phyloP scores from a whole-genome alignment of 1,284 basidiomycete genomes.

The Baeospora myosura region DNA sequence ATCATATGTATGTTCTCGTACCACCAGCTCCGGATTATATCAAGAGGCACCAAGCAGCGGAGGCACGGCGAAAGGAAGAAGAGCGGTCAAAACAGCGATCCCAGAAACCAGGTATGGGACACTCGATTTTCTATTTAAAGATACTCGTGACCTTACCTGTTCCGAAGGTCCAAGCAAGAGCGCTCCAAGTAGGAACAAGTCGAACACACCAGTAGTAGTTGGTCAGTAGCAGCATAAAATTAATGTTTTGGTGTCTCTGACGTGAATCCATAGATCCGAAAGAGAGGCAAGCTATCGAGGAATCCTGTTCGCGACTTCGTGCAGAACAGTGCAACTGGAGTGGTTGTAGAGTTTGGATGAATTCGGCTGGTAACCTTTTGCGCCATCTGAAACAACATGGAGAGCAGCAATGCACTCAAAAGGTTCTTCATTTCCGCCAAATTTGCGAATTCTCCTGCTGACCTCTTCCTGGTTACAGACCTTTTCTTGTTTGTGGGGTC shows the following conservation, averaged over 20 bases:
- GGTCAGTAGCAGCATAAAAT: not conserved
- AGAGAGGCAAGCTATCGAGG: conserved; percentile 33
- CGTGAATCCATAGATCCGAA: conserved; percentile 26
- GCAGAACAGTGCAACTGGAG: conserved; percentile 51
- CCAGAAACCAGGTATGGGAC: no score
- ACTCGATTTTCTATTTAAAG: no score
- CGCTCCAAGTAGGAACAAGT: no score
- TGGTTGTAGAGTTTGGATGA: conserved; percentile 47
- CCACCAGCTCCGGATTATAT: conserved; percentile 22
- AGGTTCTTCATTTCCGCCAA: no score
- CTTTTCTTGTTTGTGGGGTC: not conserved
- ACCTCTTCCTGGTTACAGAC: not conserved
- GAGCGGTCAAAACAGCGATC: no score
- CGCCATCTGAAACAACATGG: conserved; percentile 47
- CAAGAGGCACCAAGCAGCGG: no score
- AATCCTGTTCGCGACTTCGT: conserved; percentile 40
- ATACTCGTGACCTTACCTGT: no score
- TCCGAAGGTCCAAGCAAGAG: no score
- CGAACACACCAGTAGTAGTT: not conserved
- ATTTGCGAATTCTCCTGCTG: not conserved
- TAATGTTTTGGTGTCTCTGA: conserved; percentile 13
- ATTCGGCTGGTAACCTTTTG: conserved; percentile 41
- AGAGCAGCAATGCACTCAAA: conserved; percentile 19
- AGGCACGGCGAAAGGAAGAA: no score
- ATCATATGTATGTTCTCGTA: conserved; percentile 15